Evolutionary conservation across 83 land plant genomes (phyloP), one percentile per base, ranked within the genome.

Genomic region (Thuja plicata): DNA sequence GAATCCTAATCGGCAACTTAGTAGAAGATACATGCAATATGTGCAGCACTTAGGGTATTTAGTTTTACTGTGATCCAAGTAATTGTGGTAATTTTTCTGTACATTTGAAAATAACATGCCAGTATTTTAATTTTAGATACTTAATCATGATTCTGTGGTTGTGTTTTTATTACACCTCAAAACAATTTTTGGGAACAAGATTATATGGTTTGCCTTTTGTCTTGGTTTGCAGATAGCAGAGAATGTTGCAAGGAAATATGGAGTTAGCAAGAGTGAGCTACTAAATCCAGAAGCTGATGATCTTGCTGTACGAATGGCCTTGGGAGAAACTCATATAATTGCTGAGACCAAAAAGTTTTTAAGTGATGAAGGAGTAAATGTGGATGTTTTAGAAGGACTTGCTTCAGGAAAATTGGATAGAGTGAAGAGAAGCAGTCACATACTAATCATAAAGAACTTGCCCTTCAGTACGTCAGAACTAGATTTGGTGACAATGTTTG

Each of bases 281-380:
- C 94, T 98, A 81, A 95, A 98, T 85, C 94, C 95, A 32, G 97
- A 96, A 86, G 96, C 99, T 38, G 94, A 92, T 90, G 99, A 97
- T 89, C 93, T 97, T 88, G 99, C 99, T 57, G 99, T 96, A 12
- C 99, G 98, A 46, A 91, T 96, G 92, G 99, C 99, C 37, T 89
- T 97, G 91, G 99, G 99, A 32, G 99, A 98, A 90, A 96, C 99
- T 24, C 96, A 97, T 88, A 93, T 98, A 46, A 92, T 98, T 92
- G 91, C 95, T 41, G 98, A 98, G 90, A 98, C 99, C 76, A 97
- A 98, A 84, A 94, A 94, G 74, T 92, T 97, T 88, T 92, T 98
- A 86, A 87, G 88, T 81, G 92, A 91, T 91, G 96, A 95, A 88
- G 99, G 99, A 54, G 94, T 98, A 12, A 96, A 98, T 92, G 87